Percentiles rank a stretch among this genome's conserved stretches.
These are phyloP conservation scores for Sugiyamaella qingdaonensis DNA, from an alignment of 805 yeast genomes.

Conservation along the genomic window DNA sequence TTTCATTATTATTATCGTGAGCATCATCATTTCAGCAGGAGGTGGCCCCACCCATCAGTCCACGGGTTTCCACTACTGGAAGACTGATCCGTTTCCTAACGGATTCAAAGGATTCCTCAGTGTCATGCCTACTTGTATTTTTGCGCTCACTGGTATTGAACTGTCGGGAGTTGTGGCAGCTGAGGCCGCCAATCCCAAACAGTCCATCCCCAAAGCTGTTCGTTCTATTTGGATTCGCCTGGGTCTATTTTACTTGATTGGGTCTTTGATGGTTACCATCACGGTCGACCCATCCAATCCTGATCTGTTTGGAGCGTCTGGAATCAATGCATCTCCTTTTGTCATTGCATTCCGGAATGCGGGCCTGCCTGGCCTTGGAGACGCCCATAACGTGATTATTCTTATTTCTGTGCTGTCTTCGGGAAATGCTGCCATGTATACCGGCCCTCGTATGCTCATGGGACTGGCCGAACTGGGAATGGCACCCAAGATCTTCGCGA, in stretches of 20 bases:
- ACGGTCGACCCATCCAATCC: not conserved
- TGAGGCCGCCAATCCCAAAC: slow-evolving; percentile 68
- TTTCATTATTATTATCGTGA: slow-evolving; percentile 3
- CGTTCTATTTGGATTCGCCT: slow-evolving; percentile 30
- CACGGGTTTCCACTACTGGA: slow-evolving; percentile 10
- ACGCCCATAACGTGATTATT: slow-evolving; percentile 70
- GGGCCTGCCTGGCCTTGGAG: slow-evolving; percentile 61
- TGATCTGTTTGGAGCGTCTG: slow-evolving; percentile 38
- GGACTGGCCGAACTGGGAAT: slow-evolving; percentile 66
- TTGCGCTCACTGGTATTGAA: slow-evolving; percentile 82
- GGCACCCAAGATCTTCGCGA: slow-evolving; percentile 63
- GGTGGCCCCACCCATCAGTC: slow-evolving; percentile 6
- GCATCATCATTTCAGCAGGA: slow-evolving; percentile 8
- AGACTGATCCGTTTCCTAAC: slow-evolving; percentile 52
- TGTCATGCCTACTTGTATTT: slow-evolving; percentile 64
- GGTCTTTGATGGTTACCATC: slow-evolving; percentile 8
- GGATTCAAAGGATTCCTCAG: slow-evolving; percentile 67
- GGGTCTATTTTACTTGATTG: slow-evolving; percentile 5
- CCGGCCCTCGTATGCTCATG: slow-evolving; percentile 62
- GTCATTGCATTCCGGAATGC: slow-evolving; percentile 70
- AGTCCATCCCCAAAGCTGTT: slow-evolving; percentile 66
- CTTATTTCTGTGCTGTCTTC: slow-evolving; percentile 74
- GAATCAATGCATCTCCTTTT: slow-evolving; percentile 66
- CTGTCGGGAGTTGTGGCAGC: slow-evolving; percentile 80
- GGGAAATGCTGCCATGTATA: slow-evolving; percentile 73